A percentile compares a stretch with the other conserved stretches of the same genome.
Evolutionary conservation across 2,329 filamentous ascomycete genomes (phyloP).

Genomic region (Cladorrhinum sp.): DNA sequence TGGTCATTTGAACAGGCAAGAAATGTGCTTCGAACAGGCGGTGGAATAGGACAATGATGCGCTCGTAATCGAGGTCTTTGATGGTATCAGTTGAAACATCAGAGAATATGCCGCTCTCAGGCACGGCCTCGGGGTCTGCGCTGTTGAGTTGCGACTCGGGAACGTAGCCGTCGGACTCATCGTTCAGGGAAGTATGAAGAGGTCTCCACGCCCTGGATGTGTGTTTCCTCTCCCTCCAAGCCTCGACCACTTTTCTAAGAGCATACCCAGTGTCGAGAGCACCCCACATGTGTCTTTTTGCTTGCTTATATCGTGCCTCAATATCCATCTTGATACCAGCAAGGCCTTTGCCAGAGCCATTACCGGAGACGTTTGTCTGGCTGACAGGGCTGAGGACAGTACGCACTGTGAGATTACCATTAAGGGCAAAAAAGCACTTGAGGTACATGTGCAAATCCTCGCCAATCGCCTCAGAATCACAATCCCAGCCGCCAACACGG

Average conservation of each 20-base stretch:
- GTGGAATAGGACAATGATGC: slow-evolving; percentile 58
- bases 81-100: slow-evolving; percentile 52
- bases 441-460: slow-evolving; percentile 77
- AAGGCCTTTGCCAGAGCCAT: slow-evolving; percentile 51
- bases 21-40: slow-evolving; percentile 74
- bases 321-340: slow-evolving; percentile 56
- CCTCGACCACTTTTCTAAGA: slow-evolving; percentile 54
- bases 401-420: slow-evolving; percentile 63
- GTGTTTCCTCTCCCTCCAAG: slow-evolving; percentile 57
- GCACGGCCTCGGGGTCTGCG: slow-evolving; percentile 39
- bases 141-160: slow-evolving; percentile 42
- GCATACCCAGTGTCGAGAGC: slow-evolving; percentile 67
- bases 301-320: slow-evolving; percentile 67
- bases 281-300: slow-evolving; percentile 74
- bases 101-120: slow-evolving; percentile 53
- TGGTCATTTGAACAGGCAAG: slow-evolving; percentile 64
- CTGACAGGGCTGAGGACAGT: slow-evolving; percentile 67
- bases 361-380: slow-evolving; percentile 67
- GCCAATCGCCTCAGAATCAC: slow-evolving; percentile 67
- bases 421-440: slow-evolving; percentile 73
- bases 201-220: slow-evolving; percentile 55
- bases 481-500: slow-evolving; percentile 70
- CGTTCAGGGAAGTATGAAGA: slow-evolving; percentile 50
- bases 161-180: slow-evolving; percentile 46
- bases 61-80: slow-evolving; percentile 52